Base-by-base conservation (phyloP, 2,329 filamentous ascomycete genomes). In the Teratosphaeria destructans region DNA sequence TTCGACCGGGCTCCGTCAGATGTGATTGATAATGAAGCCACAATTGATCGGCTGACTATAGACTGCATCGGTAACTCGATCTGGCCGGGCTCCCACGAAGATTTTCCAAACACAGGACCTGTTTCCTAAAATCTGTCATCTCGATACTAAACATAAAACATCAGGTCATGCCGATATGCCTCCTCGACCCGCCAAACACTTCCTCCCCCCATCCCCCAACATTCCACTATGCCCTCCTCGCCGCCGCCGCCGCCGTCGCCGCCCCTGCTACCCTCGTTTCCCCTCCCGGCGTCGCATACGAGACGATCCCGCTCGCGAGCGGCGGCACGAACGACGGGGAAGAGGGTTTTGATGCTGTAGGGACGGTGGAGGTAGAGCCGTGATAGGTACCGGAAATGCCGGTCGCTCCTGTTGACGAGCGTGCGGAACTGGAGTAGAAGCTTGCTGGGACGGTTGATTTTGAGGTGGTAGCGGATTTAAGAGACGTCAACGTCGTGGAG, bases 401-500 rank as follows among this genome's bases (percentile, higher is more conserved):
- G 16, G 19, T n/a, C 19, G 43, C n/a, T n/a, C n/a, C 43, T 16
- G 43, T 23, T 23, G 52, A 54, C 23, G 23, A 54, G 11, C 26
- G 26, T 32, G 26, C 32, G 10, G 43, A n/a, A 11, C 6, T 19
- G 16, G 16, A 19, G 43, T n/a, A 49, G 43, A 49, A 49, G 43
- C 43, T 49, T 19, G 43, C 43, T 10, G 43, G 43, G 23, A 49
- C 23, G 16, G 43, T 49, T 19, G 43, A 49, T 5, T 23, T 49
- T 10, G 43, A 49, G n/a, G 43, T 26, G 43, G 55, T 63, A 49
- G 64, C 66, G 12, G 55, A 62, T 10, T 54, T 57, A 19, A 67
- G 64, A 56, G 64, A 57, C 1, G 62, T 57, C 12, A 64, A 63
- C 6, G 61, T 59, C 19, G 59, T 54, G 60, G 61, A 66, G 49